These are phyloP conservation scores for Suillus ampliporus DNA, from an alignment of 768 basidiomycete genomes.

Conservation along the genomic window DNA sequence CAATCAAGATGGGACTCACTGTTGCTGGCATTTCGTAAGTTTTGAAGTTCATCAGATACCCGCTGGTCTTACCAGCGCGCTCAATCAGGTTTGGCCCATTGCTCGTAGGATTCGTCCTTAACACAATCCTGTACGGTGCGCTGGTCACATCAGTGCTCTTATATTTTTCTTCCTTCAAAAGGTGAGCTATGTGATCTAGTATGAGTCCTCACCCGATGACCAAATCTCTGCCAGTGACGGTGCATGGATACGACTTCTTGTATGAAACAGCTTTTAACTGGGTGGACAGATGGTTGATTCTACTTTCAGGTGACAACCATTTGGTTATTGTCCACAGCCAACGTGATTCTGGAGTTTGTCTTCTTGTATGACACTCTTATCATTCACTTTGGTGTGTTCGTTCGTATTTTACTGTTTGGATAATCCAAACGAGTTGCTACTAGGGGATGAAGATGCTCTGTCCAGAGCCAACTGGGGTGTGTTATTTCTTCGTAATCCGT, in stretches of 20 bases:
- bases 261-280: conserved; percentile 10
- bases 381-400: conserved; percentile 28
- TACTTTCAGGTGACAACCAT: conserved; percentile 24
- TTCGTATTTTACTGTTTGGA: neutral
- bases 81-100: conserved; percentile 39
- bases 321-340: conserved; percentile 29
- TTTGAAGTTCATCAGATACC: neutral
- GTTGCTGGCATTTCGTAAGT: conserved; percentile 31
- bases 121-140: conserved; percentile 41
- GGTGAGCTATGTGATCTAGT: conserved; percentile 15
- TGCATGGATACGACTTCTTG: conserved; percentile 30
- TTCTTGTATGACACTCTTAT: conserved; percentile 34
- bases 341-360: conserved; percentile 29
- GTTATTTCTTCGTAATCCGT: conserved; percentile 1
- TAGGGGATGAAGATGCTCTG: conserved; percentile 24
- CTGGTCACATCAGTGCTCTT: conserved; percentile 41
- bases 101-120: conserved; percentile 41
- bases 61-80: neutral
- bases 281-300: neutral
- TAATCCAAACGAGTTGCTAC: neutral
- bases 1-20: conserved; percentile 20
- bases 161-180: conserved; percentile 35
- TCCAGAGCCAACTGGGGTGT: conserved; percentile 29
- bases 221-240: conserved; percentile 19
- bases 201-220: neutral